These are phyloP conservation scores for Phytophthora agathidicida DNA, from an alignment of 352 stramenopile genomes.

Conservation along the genomic window DNA sequence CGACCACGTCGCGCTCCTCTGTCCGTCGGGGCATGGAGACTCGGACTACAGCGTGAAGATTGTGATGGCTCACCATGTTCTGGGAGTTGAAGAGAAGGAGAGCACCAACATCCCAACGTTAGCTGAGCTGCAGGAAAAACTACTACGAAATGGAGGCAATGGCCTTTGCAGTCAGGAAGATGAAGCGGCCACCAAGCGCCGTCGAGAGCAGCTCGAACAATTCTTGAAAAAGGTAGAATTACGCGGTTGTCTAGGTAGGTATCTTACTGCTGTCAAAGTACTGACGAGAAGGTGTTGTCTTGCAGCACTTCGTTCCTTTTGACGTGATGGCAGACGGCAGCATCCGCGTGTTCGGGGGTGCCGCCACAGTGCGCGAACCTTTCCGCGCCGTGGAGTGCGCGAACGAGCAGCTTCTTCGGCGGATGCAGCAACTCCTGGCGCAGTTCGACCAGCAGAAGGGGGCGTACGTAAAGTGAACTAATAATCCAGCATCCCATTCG, in stretches of 20 bases:
- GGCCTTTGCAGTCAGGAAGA: not conserved
- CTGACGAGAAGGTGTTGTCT: not conserved
- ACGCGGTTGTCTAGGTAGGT: too few relatives aligned
- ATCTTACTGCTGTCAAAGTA: not conserved
- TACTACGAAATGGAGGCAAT: constrained; percentile 3
- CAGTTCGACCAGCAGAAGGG: constrained; percentile 14
- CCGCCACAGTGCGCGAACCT: constrained; percentile 46
- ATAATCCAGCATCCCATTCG: too few relatives aligned
- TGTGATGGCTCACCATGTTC: constrained; percentile 38
- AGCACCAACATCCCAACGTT: constrained; percentile 11
- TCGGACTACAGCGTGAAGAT: constrained; percentile 39
- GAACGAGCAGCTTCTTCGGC: constrained; percentile 59
- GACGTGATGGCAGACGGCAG: constrained; percentile 16
- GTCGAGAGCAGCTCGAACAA: constrained; percentile 11
- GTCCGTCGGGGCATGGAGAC: not conserved
- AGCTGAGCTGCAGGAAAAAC: constrained; percentile 16
- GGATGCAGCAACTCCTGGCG: constrained; percentile 44
- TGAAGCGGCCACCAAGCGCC: not conserved
- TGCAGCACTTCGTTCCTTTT: constrained; percentile 32
- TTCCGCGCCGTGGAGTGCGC: constrained; percentile 39
- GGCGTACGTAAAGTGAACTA: too few relatives aligned
- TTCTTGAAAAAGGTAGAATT: constrained; percentile 38
- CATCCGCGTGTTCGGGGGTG: constrained; percentile 51
- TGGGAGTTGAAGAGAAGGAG: constrained; percentile 21
- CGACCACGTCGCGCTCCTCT: constrained; percentile 54